Base-by-base conservation (phyloP, 2,329 filamentous ascomycete genomes). In the Monosporascus ibericus region DNA sequence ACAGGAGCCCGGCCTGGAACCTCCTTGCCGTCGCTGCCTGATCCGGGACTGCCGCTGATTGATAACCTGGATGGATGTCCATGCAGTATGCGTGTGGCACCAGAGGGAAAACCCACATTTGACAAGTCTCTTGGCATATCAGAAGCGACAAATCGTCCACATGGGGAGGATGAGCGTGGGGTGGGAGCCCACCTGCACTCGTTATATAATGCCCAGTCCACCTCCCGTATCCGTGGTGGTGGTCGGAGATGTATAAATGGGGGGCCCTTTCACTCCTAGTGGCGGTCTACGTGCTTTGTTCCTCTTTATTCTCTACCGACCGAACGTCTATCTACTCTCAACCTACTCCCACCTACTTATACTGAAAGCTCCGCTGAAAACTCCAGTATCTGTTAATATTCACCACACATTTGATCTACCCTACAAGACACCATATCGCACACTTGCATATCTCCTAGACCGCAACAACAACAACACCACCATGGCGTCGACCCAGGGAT, bases 401-500 rank as follows among this genome's bases (percentile, higher is more conserved):
- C 30, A 34, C 9, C 25, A 18, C 17, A 34, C 30, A 30, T 48
- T 34, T 51, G 46, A 52, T 48, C 48, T 51, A 9, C 51, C 24
- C 47, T 51, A 56, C 44, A 53, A 54, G 44, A 49, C 51, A 53
- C 25, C 48, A 55, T 50, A 53, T 40, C 50, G 34, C 48, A 52
- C 36, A 51, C 46, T 39, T 34, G 30, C 9, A 9, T 34, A 14
- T 34, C 11, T 34, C 5, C 5, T 0, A 34, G 30, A 34, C 9
- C 9, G 5, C 51, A 48, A 47, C 22, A 48, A 54, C 51, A 48
- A 42, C 47, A 56, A 51, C 59, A 44, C 49, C 59, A 65, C 55
- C 48, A 67, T 66, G 63, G 62, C 63, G 60, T 52, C 58, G 55
- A 47, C 52, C 46, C 53, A 63, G 50, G 57, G 51, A 18, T 50